Percentiles rank a stretch among this genome's conserved stretches.
phyloP scores from a whole-genome alignment of 2,329 filamentous ascomycete genomes.

The Ophiocordyceps camponoti-floridani region DNA sequence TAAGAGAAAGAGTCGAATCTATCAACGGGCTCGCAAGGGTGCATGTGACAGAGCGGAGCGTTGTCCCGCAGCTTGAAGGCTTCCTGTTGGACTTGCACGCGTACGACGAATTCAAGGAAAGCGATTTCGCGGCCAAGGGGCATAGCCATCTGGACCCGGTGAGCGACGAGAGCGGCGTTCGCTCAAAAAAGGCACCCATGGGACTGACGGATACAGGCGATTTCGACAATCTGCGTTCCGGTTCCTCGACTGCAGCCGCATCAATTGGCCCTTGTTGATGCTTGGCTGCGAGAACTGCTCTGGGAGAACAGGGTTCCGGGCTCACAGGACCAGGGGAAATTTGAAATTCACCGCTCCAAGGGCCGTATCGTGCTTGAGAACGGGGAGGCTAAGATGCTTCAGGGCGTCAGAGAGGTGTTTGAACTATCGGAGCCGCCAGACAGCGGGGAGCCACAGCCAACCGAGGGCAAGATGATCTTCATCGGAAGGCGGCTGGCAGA shows the following conservation, averaged over 20 bases:
- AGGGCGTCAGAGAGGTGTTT: conserved; percentile 86
- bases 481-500: conserved; percentile 38
- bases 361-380: conserved; percentile 51
- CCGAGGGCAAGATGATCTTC: conserved; percentile 40
- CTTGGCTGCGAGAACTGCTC: conserved; percentile 65
- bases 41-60: conserved; percentile 62
- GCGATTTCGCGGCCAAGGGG: conserved; percentile 57
- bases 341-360: conserved; percentile 82
- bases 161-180: conserved; percentile 12
- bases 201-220: conserved; percentile 36
- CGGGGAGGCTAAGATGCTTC: conserved; percentile 58
- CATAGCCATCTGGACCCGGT: conserved; percentile 86
- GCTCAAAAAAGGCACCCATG: neutral
- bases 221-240: conserved; percentile 62
- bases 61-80: conserved; percentile 67
- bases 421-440: conserved; percentile 56
- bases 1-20: conserved; percentile 54
- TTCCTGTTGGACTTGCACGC: conserved; percentile 80
- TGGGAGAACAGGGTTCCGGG: conserved; percentile 58
- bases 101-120: conserved; percentile 63
- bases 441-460: conserved; percentile 9
- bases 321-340: conserved; percentile 17
- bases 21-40: conserved; percentile 86
- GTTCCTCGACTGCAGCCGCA: conserved; percentile 39
- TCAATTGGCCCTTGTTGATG: conserved; percentile 50